Conservation (phyloP, 331 rosid species). For the Saraca asoca region DNA sequence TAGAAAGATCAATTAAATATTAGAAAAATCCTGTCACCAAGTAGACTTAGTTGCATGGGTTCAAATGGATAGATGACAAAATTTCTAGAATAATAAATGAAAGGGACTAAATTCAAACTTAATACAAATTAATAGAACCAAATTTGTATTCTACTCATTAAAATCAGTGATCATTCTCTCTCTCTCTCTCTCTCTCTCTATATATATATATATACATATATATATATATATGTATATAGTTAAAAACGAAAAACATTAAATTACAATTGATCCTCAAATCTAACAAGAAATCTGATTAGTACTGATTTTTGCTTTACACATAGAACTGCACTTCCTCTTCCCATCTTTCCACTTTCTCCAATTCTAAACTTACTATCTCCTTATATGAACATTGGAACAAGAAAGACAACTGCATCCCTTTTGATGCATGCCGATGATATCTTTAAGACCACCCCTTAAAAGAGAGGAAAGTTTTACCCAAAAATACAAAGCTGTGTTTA, state of each 20-base stretch:
- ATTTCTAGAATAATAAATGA: neutral
- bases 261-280: slow-evolving; percentile 33
- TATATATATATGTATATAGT: too few species aligned
- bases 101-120: neutral
- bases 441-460: slow-evolving; percentile 24
- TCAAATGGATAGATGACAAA: neutral
- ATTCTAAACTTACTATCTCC: slow-evolving; percentile 47
- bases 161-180: slow-evolving; percentile 16
- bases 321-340: slow-evolving; percentile 42
- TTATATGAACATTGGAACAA: slow-evolving; percentile 47
- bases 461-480: slow-evolving; percentile 39
- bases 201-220: too few species aligned
- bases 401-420: slow-evolving; percentile 42
- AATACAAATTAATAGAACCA: neutral
- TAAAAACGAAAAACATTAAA: slow-evolving; percentile 5
- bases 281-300: slow-evolving; percentile 33
- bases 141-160: neutral
- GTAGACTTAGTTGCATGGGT: too few species aligned
- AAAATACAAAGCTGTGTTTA: slow-evolving; percentile 41
- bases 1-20: too few species aligned
- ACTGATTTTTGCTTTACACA: slow-evolving; percentile 36
- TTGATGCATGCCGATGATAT: slow-evolving; percentile 42
- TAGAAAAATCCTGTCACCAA: too few species aligned
- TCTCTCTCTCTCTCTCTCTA: too few species aligned
- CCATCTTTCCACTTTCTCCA: slow-evolving; percentile 33